Evolutionary conservation across 1,139 yeast species (phyloP).

Genomic region (Diutina mesorugosa): DNA sequence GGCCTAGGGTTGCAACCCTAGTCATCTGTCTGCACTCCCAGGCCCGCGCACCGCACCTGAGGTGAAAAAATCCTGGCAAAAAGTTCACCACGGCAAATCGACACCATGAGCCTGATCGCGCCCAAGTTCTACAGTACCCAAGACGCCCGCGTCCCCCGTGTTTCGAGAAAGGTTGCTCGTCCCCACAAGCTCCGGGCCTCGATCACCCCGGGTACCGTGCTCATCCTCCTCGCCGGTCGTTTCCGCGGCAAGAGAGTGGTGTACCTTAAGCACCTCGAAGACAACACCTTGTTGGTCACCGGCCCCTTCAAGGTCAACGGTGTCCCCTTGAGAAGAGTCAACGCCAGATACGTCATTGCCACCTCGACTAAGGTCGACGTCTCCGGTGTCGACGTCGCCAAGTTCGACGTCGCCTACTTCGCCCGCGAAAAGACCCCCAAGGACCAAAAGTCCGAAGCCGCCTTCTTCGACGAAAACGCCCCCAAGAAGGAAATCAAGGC

Average conservation of each 20-base stretch:
- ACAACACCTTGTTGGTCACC: slow-evolving; percentile 93
- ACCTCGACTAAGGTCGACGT: slow-evolving; percentile 88
- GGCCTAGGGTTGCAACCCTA: not conserved
- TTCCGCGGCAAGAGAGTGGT: slow-evolving; percentile 99
- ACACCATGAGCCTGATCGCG: slow-evolving; percentile 19
- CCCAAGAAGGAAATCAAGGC: slow-evolving; percentile 84
- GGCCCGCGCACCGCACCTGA: not conserved
- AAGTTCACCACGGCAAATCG: slow-evolving; percentile 1
- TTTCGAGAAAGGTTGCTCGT: slow-evolving; percentile 66
- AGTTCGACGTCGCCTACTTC: slow-evolving; percentile 92
- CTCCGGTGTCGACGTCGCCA: slow-evolving; percentile 72
- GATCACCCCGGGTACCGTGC: slow-evolving; percentile 96
- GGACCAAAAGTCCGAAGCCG: slow-evolving; percentile 80
- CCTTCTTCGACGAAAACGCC: slow-evolving; percentile 82
- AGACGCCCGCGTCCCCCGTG: slow-evolving; percentile 80
- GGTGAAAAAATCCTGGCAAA: not conserved
- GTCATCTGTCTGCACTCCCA: not conserved
- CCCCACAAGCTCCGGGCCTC: slow-evolving; percentile 97
- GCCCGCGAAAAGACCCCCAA: slow-evolving; percentile 89
- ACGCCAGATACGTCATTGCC: slow-evolving; percentile 98
- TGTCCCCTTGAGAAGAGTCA: slow-evolving; percentile 99
- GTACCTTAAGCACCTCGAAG: slow-evolving; percentile 94
- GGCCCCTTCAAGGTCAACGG: slow-evolving; percentile 99
- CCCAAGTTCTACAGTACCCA: slow-evolving; percentile 96
- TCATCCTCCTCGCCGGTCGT: slow-evolving; percentile 98